phyloP scores from a whole-genome alignment of 768 basidiomycete species.

The Naganishia onofrii region DNA sequence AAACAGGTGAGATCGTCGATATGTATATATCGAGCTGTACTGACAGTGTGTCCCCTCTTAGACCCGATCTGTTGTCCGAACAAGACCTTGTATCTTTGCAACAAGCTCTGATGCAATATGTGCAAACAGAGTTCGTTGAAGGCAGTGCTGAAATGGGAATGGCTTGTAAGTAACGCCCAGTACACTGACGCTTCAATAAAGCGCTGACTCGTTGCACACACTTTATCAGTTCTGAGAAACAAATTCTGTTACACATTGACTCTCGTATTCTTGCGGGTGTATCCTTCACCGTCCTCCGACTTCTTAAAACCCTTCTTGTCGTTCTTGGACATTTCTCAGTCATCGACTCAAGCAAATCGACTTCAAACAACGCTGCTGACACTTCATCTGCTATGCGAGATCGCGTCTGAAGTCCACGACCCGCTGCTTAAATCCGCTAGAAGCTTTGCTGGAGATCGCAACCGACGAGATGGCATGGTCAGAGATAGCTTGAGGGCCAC shows the following conservation, averaged over 20 bases:
- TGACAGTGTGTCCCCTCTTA: conserved; percentile 38
- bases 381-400: conserved; percentile 88
- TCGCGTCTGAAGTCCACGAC: conserved; percentile 96
- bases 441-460: conserved; percentile 65
- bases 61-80: conserved; percentile 43
- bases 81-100: conserved; percentile 57
- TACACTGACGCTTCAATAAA: conserved; percentile 13
- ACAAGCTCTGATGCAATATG: conserved; percentile 73
- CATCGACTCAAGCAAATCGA: conserved; percentile 52
- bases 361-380: conserved; percentile 67
- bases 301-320: conserved; percentile 48
- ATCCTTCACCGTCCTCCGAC: conserved; percentile 42
- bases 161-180: conserved; percentile 63
- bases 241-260: conserved; percentile 58
- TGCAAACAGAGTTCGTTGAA: conserved; percentile 80
- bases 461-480: conserved; percentile 76
- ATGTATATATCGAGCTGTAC: conserved; percentile 58
- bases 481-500: conserved; percentile 81
- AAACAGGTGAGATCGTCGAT: conserved; percentile 35
- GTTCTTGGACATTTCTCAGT: conserved; percentile 33
- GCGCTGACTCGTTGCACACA: conserved; percentile 17
- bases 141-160: conserved; percentile 79
- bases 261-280: conserved; percentile 49
- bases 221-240: conserved; percentile 73
- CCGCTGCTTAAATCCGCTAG: conserved; percentile 86